Base-by-base conservation (phyloP, 768 basidiomycete species). In the Hericium coralloides region DNA sequence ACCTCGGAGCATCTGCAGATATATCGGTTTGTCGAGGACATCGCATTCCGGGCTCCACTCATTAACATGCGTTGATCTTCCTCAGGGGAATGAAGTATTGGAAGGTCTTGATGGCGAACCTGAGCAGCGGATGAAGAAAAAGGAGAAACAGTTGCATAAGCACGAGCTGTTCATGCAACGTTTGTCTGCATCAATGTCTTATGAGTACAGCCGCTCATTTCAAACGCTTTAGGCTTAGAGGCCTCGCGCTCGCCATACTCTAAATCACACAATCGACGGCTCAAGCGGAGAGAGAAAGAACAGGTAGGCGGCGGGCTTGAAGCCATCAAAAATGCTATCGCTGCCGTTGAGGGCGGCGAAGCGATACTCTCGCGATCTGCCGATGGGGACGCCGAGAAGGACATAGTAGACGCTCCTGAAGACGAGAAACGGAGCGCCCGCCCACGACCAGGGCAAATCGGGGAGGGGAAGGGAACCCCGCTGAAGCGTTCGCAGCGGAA, bases 91-190 rank as follows among this genome's bases (percentile, higher is more conserved):
- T 52, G 75, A 76, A n/a, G 69, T 82, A 51, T 69, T 81, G 6
- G 63, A 70, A 26, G 66, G 74, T 38, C 63, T 75, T 55, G 64
- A 65, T 22, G 55, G 52, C 65, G 49, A 64, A 12, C 70, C 73
- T 38, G 65, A 58, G 18, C 55, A 61, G 23, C 58, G 52, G 22
- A 58, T 74, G 50, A 79, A 69, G 59, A 92, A 92, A 70, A 89
- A 85, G 65, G 82, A 79, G 57, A 89, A 84, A 67, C 79, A 79
- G 54, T 74, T 78, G 17, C 61, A 81, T 55, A 90, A 84, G 67
- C 83, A 82, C 52, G 81, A 87, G 60, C 75, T 81, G 3, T 86
- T 92, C 62, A 65, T 89, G 47, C 75, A 83, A 73, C 82, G 89
- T 88, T 61, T 38, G 74, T 61, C 12, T 15, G 12, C 12, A 38